Base-by-base conservation (phyloP, 164 flowering plant species). In the Piper longum region DNA sequence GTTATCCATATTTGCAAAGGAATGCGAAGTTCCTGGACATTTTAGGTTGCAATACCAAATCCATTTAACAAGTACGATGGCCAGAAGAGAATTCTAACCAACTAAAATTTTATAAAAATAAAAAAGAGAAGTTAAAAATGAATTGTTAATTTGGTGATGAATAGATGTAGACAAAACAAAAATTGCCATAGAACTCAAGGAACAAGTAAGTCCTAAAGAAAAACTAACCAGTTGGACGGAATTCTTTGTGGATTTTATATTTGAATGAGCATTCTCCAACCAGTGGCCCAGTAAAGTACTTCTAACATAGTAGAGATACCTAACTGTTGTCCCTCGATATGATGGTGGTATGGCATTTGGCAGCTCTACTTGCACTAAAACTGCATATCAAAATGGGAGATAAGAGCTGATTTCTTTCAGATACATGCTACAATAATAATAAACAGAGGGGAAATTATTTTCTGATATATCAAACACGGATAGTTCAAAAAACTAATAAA, bases 1-100 rank as follows among this genome's bases (percentile, higher is more conserved):
- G 79, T 75, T 44, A 82, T 83, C 97, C 99, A 90, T 75, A 93
- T 73, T 73, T 90, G 97, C 68, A 93, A 67, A 18, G 96, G 92
- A 65, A 75, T 44, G 58, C 96, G 90, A 69, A 81, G 81, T 75
- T 90, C 99, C 99, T 93, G 36, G 80, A 64, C 44, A 59, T 58
- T 43, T 43, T 60, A 66, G 57, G 48, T n/a, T 58, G 65, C 40
- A 66, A 60, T 43, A 64, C 16, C 56, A 61, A n/a, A 18, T 48
- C 48, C 12, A 54, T 26, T 66, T 18, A 66, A 7, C 52, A 14
- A 59, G 44, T 44, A 13, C 0, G 61, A n/a, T 26, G 18, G 57
- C 14, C 42, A 63, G 16, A 63, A 12, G 40, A 62, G 48, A 62
- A 42, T 12, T 61, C 19, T 45, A 11, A 45, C 64, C 36, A 45